phyloP scores from a whole-genome alignment of 1,284 basidiomycete genomes.

The Coniferiporia sulphurascens region DNA sequence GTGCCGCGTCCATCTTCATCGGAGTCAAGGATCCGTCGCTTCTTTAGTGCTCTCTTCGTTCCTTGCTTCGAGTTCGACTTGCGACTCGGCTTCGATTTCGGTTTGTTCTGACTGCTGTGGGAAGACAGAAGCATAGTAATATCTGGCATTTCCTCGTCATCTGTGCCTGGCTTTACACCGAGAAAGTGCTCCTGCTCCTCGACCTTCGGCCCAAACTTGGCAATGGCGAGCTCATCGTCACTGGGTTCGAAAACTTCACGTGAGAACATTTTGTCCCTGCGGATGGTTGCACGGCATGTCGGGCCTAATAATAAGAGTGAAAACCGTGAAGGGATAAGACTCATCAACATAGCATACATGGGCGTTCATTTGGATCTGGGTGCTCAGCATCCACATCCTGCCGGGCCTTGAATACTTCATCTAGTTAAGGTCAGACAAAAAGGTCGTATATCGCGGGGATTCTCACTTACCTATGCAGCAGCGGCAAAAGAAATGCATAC shows the following conservation, averaged over 20 bases:
- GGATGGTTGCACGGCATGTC: slow-evolving; percentile 42
- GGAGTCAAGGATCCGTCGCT: slow-evolving; percentile 18
- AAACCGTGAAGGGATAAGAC: not conserved
- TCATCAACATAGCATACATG: slow-evolving; percentile 41
- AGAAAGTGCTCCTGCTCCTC: not conserved
- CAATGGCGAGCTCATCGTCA: slow-evolving; percentile 35
- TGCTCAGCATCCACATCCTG: slow-evolving; percentile 26
- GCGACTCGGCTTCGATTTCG: slow-evolving; percentile 27
- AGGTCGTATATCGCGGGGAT: slow-evolving; percentile 7
- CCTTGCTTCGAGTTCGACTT: slow-evolving; percentile 13
- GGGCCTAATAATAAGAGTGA: slow-evolving; percentile 35
- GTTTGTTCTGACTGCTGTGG: not conserved
- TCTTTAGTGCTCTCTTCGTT: slow-evolving; percentile 3
- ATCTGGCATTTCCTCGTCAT: slow-evolving; percentile 16
- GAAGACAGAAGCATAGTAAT: not conserved
- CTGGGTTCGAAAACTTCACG: slow-evolving; percentile 46
- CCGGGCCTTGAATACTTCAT: slow-evolving; percentile 8
- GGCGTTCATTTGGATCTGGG: slow-evolving; percentile 35
- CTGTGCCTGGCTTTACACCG: not conserved
- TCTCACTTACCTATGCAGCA: slow-evolving; percentile 42
- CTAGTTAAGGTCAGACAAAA: not conserved
- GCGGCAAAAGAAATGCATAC: slow-evolving; percentile 47
- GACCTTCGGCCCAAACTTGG: slow-evolving; percentile 12
- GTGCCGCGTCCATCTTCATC: slow-evolving; percentile 18
- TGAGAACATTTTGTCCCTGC: slow-evolving; percentile 38